Evolutionary conservation across 495 filamentous ascomycete species (phyloP).

Genomic region (Staphylotrichum longicolle): DNA sequence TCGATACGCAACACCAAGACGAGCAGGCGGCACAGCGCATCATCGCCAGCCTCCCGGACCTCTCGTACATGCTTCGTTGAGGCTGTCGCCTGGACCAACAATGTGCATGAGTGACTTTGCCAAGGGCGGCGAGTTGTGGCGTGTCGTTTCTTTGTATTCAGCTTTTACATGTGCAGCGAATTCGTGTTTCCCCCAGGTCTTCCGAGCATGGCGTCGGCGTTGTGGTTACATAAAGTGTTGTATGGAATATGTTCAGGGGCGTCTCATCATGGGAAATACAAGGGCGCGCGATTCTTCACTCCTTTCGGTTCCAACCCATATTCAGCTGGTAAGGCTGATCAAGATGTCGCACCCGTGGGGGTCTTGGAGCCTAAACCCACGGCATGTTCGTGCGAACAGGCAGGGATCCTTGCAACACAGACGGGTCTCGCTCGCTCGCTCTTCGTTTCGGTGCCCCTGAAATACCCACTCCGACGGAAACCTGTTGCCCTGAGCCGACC

Average conservation of each 20-base stretch:
- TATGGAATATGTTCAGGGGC: too few relatives aligned
- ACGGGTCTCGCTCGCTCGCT: conserved; percentile 6
- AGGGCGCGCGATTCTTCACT: not conserved
- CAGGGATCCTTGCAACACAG: not conserved
- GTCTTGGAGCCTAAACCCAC: not conserved
- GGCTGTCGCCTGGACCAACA: too few relatives aligned
- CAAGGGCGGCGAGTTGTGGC: too few relatives aligned
- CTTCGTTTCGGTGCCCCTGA: not conserved
- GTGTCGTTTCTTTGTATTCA: too few relatives aligned
- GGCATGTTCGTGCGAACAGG: not conserved
- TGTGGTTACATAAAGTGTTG: not conserved
- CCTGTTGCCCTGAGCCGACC: not conserved
- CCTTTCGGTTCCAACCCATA: not conserved
- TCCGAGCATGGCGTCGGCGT: conserved; percentile 17
- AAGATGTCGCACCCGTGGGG: not conserved
- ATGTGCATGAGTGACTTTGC: too few relatives aligned
- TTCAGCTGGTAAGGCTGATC: not conserved
- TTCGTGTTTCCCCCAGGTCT: not conserved
- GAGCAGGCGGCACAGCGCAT: conserved; percentile 27
- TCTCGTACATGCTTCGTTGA: conserved; percentile 54
- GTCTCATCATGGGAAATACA: too few relatives aligned
- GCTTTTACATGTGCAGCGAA: not conserved
- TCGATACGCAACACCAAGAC: conserved; percentile 4
- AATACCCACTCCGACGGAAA: conserved; percentile 12
- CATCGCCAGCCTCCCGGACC: conserved; percentile 46